A percentile compares a stretch with the other conserved stretches of the same genome.
Evolutionary conservation across 1,284 basidiomycete species (phyloP).

Genomic region (Trametes polyzona): DNA sequence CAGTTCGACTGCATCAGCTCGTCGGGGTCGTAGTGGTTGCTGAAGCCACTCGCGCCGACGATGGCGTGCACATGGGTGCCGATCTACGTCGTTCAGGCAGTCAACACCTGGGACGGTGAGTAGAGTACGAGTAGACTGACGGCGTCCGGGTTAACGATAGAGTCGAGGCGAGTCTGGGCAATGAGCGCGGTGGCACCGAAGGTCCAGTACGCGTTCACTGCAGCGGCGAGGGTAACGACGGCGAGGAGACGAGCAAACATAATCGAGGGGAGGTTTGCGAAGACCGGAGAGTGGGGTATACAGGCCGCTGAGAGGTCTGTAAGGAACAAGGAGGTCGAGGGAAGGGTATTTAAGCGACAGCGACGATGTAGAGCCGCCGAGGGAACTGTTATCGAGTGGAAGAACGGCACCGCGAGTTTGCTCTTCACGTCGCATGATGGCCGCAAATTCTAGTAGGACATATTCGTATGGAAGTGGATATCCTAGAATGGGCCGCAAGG

Average conservation of each 20-base stretch:
- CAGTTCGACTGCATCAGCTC: conserved; percentile 27
- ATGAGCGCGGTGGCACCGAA: conserved; percentile 31
- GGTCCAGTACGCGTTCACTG: conserved; percentile 30
- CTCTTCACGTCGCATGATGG: not conserved
- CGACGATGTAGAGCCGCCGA: not conserved
- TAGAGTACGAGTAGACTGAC: conserved; percentile 10
- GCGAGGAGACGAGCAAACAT: conserved; percentile 21
- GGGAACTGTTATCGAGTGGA: not conserved
- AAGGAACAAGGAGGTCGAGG: not conserved
- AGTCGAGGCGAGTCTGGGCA: conserved; percentile 34
- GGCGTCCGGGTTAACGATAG: conserved; percentile 32
- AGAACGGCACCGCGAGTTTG: not conserved
- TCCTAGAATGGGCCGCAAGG: conserved; percentile 3
- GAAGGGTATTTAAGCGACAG: conserved; percentile 9
- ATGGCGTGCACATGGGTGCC: conserved; percentile 36
- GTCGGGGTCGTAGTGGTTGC: conserved; percentile 28
- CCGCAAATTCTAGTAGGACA: not conserved
- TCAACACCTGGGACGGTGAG: not conserved
- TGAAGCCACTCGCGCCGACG: conserved; percentile 32
- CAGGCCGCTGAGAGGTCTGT: conserved; percentile 6
- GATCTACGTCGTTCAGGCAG: conserved; percentile 4
- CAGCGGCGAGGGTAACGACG: conserved; percentile 21
- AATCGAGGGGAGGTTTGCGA: not conserved
- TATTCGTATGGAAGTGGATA: not conserved
- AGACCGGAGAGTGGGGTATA: not conserved